These are phyloP conservation scores for Solanum hybrid DNA, from an alignment of 305 asterid species.

Conservation along the genomic window DNA sequence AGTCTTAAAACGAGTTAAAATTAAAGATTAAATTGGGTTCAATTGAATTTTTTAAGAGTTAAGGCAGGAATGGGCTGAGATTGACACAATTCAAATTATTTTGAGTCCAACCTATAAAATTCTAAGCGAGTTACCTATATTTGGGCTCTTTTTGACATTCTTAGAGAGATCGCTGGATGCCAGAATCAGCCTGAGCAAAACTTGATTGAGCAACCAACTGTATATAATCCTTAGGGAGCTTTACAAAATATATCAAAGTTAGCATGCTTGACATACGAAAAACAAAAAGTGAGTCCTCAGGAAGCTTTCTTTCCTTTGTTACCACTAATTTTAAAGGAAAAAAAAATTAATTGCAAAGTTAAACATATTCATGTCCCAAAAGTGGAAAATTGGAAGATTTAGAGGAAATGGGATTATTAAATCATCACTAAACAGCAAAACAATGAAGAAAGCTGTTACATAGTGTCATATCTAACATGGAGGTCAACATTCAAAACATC, in stretches of 20 bases:
- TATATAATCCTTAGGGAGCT: neutral
- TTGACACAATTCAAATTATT: too few relatives aligned
- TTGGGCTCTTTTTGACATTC: neutral
- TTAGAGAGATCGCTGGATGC: conserved; percentile 17
- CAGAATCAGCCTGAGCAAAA: conserved; percentile 18
- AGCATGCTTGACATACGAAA: neutral
- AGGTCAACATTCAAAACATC: neutral
- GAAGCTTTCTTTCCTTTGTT: neutral
- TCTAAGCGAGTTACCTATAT: neutral
- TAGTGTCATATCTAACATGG: neutral
- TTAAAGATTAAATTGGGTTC: too few relatives aligned
- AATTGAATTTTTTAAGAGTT: too few relatives aligned
- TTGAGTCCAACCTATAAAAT: too few relatives aligned
- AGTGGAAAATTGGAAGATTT: neutral
- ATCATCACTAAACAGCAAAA: neutral
- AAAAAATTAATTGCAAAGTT: neutral
- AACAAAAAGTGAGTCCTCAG: neutral
- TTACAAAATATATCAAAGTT: neutral
- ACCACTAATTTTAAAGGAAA: neutral
- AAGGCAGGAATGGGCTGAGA: too few relatives aligned
- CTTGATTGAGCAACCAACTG: neutral
- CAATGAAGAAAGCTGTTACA: neutral
- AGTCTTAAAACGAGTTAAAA: too few relatives aligned
- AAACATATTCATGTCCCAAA: neutral
- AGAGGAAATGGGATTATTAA: neutral